Percentiles rank a stretch among this genome's conserved stretches.
phyloP scores from a whole-genome alignment of 2,329 filamentous ascomycete genomes.

The Ceratocystis alfenasii region DNA sequence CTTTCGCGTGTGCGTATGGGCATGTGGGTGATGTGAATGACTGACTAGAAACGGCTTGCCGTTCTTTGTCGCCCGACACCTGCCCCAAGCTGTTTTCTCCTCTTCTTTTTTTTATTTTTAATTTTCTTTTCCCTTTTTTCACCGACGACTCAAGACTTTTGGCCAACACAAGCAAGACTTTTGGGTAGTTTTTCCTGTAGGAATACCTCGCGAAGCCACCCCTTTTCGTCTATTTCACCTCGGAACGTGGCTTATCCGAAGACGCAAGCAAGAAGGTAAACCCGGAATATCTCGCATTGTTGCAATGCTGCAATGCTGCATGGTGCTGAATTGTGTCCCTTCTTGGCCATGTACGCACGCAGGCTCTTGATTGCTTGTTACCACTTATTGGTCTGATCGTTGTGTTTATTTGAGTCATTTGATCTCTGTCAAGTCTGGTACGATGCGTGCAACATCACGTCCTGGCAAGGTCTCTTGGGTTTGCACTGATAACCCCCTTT shows the following conservation, averaged over 20 bases:
- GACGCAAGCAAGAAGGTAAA: not conserved
- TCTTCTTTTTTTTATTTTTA: not conserved
- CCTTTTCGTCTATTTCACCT: no score
- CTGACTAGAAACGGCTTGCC: conserved; percentile 2
- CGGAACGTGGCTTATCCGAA: not conserved
- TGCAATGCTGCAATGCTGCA: no score
- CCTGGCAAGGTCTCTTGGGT: not conserved
- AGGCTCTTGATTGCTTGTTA: not conserved
- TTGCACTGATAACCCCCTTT: not conserved
- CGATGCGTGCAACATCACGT: not conserved
- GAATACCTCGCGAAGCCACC: no score
- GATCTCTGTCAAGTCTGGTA: not conserved
- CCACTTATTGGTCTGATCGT: not conserved
- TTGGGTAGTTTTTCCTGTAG: no score
- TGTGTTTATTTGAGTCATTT: not conserved
- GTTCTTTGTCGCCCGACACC: not conserved
- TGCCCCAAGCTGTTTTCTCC: not conserved
- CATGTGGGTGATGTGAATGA: not conserved
- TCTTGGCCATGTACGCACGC: no score
- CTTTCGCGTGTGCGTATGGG: not conserved
- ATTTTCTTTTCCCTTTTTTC: not conserved
- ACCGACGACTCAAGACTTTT: not conserved
- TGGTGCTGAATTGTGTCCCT: no score
- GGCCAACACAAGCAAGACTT: no score
- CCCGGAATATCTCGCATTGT: not conserved